A percentile compares a stretch with the other conserved stretches of the same genome.
phyloP scores from a whole-genome alignment of 768 basidiomycete genomes.

The Macrolepiota dolichaula region DNA sequence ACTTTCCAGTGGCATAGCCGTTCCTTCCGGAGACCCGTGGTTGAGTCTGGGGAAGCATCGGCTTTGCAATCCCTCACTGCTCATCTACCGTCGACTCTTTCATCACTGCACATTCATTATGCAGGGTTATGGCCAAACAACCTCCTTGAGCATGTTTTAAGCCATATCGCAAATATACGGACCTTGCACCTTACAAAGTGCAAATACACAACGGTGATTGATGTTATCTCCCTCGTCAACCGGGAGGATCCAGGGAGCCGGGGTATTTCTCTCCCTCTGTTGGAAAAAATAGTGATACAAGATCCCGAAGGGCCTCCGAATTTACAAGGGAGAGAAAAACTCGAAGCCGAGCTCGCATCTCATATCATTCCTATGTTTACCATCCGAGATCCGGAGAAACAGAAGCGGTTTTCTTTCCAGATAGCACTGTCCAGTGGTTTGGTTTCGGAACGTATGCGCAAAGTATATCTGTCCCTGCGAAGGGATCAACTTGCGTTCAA shows the following conservation, averaged over 20 bases:
- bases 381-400: not conserved
- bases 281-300: not conserved
- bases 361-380: not conserved
- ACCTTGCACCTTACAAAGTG: not conserved
- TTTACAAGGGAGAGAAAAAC: not conserved
- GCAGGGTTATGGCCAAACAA: not conserved
- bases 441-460: not conserved
- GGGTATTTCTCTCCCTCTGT: not conserved
- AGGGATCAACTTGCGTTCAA: conserved; percentile 1
- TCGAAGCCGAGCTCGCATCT: conserved; percentile 1
- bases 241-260: not conserved
- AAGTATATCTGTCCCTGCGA: not conserved
- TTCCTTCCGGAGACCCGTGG: not conserved
- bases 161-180: not conserved
- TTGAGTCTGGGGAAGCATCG: not conserved
- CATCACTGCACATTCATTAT: not conserved
- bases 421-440: not conserved
- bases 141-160: not conserved
- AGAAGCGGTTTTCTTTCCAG: not conserved
- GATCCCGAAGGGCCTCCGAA: not conserved
- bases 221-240: not conserved
- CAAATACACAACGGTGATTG: not conserved
- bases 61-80: not conserved
- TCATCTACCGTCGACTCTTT: not conserved
- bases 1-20: not conserved